phyloP scores from a whole-genome alignment of 805 yeast genomes.

The Ogataea nitratoaversa region DNA sequence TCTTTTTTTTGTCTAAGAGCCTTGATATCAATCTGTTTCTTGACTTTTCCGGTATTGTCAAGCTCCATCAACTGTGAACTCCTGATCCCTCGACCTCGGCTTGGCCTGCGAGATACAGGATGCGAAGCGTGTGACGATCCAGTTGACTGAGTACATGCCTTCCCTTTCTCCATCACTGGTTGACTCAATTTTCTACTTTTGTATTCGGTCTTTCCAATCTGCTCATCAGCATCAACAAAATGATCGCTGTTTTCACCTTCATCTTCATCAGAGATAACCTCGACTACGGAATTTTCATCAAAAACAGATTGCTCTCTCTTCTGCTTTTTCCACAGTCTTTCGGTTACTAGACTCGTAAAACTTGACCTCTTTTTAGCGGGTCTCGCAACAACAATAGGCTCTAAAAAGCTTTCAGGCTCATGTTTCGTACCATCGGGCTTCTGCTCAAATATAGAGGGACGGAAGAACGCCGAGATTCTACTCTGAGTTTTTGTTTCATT shows the following conservation, averaged over 20 bases:
- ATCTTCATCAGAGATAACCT: too few species aligned
- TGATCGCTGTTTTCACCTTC: slow-evolving; percentile 5
- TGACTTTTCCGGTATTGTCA: slow-evolving; percentile 7
- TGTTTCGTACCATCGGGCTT: too few species aligned
- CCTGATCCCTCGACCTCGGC: slow-evolving; percentile 1
- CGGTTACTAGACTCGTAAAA: too few species aligned
- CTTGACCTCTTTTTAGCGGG: too few species aligned
- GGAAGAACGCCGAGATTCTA: too few species aligned
- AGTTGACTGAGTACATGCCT: neutral
- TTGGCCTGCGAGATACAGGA: slow-evolving; percentile 2
- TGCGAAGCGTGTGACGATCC: neutral
- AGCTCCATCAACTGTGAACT: slow-evolving; percentile 10
- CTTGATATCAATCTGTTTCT: slow-evolving; percentile 7
- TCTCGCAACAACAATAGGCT: neutral
- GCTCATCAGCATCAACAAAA: slow-evolving; percentile 14
- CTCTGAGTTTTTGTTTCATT: too few species aligned
- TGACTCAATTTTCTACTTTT: too few species aligned
- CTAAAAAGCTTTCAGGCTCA: neutral
- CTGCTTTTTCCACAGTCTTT: too few species aligned
- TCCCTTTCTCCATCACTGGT: too few species aligned
- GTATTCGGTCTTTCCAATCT: neutral
- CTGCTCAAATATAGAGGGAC: too few species aligned
- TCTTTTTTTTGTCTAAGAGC: neutral
- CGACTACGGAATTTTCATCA: too few species aligned
- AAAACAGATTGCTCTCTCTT: too few species aligned